Evolutionary conservation across 768 basidiomycete genomes (phyloP).

Genomic region (Termitomyces sp.): DNA sequence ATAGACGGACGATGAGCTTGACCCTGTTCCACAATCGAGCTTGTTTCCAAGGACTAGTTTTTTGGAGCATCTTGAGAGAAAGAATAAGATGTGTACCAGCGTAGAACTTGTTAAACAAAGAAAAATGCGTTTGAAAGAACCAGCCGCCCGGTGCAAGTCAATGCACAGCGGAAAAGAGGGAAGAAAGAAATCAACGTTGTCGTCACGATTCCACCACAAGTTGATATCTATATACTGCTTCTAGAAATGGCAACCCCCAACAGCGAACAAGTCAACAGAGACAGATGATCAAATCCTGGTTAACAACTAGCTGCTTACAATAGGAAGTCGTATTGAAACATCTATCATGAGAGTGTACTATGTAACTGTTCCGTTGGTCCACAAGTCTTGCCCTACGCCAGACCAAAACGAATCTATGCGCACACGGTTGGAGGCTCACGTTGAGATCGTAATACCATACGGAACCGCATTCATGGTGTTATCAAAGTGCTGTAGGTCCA

Average conservation of each 20-base stretch:
- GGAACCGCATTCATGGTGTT: conserved; percentile 20
- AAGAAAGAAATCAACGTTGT: not conserved
- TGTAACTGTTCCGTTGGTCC: not conserved
- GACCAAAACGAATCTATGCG: not conserved
- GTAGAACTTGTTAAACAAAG: not conserved
- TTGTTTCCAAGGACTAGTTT: conserved; percentile 11
- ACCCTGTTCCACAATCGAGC: conserved; percentile 18
- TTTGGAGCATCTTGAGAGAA: conserved; percentile 5
- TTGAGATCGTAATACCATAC: conserved; percentile 12
- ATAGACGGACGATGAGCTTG: conserved; percentile 22
- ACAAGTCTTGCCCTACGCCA: not conserved
- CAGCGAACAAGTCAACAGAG: not conserved
- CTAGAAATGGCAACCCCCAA: not conserved
- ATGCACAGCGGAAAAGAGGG: conserved; percentile 8
- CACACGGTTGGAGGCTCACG: not conserved
- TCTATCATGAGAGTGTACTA: not conserved
- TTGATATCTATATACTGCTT: not conserved
- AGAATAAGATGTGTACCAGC: not conserved
- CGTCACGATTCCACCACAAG: not conserved
- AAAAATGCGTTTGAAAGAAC: conserved; percentile 2
- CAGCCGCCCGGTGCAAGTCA: conserved; percentile 10
- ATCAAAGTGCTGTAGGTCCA: conserved; percentile 16
- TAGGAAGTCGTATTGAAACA: not conserved
- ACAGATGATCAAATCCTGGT: not conserved
- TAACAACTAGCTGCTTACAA: not conserved